Evolutionary conservation across 2,329 filamentous ascomycete genomes (phyloP).

Genomic region (Microdochium trichocladiopsis): DNA sequence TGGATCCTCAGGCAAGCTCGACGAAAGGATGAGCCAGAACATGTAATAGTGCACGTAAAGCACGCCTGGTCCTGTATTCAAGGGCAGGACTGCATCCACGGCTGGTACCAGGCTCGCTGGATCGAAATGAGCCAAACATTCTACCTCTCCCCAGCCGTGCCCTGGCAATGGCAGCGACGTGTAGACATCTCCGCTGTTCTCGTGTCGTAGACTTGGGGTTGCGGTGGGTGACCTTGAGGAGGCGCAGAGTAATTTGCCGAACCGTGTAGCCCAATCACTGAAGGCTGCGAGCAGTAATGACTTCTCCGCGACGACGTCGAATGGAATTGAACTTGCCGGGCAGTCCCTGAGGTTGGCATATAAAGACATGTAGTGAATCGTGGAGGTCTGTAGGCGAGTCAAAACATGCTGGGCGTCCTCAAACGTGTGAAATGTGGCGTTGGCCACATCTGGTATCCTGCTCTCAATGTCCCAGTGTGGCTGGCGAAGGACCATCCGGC

Average conservation of each 20-base stretch:
- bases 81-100: not conserved
- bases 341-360: not conserved
- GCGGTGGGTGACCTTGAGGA: not conserved
- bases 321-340: not conserved
- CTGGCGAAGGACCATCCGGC: too few relatives aligned
- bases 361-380: not conserved
- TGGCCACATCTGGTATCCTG: not conserved
- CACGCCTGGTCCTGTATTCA: not conserved
- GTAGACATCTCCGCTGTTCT: too few relatives aligned
- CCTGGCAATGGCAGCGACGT: too few relatives aligned
- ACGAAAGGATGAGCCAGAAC: not conserved
- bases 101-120: not conserved
- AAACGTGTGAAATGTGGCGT: not conserved
- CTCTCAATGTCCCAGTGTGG: too few relatives aligned
- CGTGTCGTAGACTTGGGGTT: not conserved
- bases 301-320: not conserved
- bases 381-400: not conserved
- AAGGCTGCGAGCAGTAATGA: not conserved
- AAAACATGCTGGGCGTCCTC: not conserved
- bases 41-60: not conserved
- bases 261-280: not conserved
- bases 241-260: not conserved
- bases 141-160: too few relatives aligned
- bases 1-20: not conserved
- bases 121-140: not conserved